phyloP scores from a whole-genome alignment of 2,329 filamentous ascomycete genomes.

The Xylaria sp. region DNA sequence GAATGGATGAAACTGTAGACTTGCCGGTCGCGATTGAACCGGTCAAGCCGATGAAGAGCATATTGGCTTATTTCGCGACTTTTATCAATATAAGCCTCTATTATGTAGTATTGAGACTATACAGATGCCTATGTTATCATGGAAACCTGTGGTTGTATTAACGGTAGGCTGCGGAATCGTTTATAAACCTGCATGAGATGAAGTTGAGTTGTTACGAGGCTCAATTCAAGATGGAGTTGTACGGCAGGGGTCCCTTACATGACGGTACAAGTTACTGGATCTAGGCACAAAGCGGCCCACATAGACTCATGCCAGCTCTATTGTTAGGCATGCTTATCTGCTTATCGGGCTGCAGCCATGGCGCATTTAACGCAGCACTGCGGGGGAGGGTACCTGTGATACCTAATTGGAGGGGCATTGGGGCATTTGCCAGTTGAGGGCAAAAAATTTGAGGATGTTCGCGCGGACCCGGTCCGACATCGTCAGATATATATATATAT shows the following conservation, averaged over 20 bases:
- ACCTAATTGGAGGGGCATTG: conserved; percentile 44
- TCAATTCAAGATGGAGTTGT: conserved; percentile 28
- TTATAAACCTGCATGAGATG: conserved; percentile 7
- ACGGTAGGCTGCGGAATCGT: not conserved
- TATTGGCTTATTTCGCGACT: conserved; percentile 53
- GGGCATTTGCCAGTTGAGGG: conserved; percentile 37
- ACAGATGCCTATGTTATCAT: conserved; percentile 10
- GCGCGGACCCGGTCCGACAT: conserved; percentile 30
- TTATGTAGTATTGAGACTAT: not conserved
- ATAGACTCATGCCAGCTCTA: not conserved
- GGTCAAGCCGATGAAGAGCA: conserved; percentile 95
- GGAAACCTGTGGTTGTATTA: conserved; percentile 1
- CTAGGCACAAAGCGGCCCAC: not conserved
- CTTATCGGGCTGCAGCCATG: conserved; percentile 37
- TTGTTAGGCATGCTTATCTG: conserved; percentile 30
- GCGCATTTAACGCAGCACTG: conserved; percentile 31
- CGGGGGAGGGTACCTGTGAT: conserved; percentile 45
- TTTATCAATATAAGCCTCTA: not conserved
- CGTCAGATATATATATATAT: too few relatives aligned
- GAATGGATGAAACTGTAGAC: conserved; percentile 89
- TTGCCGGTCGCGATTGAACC: conserved; percentile 98
- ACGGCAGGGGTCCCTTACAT: conserved; percentile 27
- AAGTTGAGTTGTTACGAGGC: conserved; percentile 32
- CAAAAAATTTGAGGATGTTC: conserved; percentile 39
- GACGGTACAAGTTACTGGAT: not conserved